Base-by-base conservation (phyloP, 805 yeast genomes). In the Candida insectorum region DNA sequence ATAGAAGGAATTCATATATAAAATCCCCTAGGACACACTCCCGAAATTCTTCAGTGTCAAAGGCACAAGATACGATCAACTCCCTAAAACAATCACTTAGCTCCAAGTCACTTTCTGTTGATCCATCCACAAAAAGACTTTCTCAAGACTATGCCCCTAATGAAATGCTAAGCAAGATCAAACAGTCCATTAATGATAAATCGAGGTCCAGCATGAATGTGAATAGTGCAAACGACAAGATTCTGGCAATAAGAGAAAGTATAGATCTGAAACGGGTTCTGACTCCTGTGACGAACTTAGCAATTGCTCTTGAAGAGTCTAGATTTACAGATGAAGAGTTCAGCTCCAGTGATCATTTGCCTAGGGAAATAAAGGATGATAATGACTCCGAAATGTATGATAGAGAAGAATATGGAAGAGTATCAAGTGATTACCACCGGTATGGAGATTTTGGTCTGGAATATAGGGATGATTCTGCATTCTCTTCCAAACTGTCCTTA, bases 161-260 rank as follows among this genome's bases (percentile, higher is more conserved):
- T 19, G 60, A 56, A 18, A 52, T 54, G 60, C 46, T 58, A 15
- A 44, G 42, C 11, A 41, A 43, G 24, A 48, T 58, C 10, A 49
- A 47, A 33, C 48, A 47, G 11, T 52, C 58, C 6, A 55, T 58
- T 8, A 54, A 49, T 2, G 47, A 51, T 3, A 54, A 47, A 27
- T 26, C 47, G 2, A 37, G 30, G 3, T 33, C 40, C 1, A 32
- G 41, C 30, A 40, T 39, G 30, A 25, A 31, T 4, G n/a, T 18
- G 5, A 30, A 24, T 62, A 5, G 52, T 49, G 16, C 58, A 52
- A 20, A 60, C 58, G 31, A 25, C 11, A 16, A 6, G 4, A 47
- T 58, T n/a, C 48, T 49, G 18, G 65, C 56, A 27, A 49, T 65
- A 26, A 48, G 71, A 33, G 61, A 60, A 18, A 54, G 63, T 29